phyloP scores from a whole-genome alignment of 352 stramenopile genomes.

The Phytophthora pluvialis region DNA sequence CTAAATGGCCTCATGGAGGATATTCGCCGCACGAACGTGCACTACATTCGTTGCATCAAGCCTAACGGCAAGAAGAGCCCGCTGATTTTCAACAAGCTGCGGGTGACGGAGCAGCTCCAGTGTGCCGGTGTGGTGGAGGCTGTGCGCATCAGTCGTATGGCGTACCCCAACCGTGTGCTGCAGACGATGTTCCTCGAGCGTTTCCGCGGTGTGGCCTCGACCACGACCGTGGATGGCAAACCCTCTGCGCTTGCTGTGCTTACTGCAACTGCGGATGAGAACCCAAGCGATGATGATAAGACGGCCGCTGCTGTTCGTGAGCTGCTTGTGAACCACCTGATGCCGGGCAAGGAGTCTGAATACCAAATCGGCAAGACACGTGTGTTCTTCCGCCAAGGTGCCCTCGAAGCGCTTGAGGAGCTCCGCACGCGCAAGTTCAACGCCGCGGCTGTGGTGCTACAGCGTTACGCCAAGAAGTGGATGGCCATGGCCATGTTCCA shows the following conservation, averaged over 20 bases:
- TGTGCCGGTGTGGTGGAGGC: constrained; percentile 99
- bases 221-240: constrained; percentile 26
- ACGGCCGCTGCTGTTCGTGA: constrained; percentile 53
- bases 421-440: constrained; percentile 82
- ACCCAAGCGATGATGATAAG: constrained; percentile 38
- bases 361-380: constrained; percentile 92
- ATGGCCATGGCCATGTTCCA: constrained; percentile 70
- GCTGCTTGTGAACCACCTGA: constrained; percentile 64
- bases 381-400: constrained; percentile 94
- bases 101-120: constrained; percentile 96
- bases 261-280: constrained; percentile 44
- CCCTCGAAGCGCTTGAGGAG: constrained; percentile 92
- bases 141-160: constrained; percentile 96
- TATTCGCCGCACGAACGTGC: constrained; percentile 95
- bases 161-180: constrained; percentile 97
- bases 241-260: constrained; percentile 44
- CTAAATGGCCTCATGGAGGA: constrained; percentile 94
- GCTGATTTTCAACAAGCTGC: constrained; percentile 86
- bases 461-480: constrained; percentile 87
- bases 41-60: constrained; percentile 99
- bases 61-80: constrained; percentile 96
- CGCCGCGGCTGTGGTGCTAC: constrained; percentile 76
- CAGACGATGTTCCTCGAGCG: constrained; percentile 89
- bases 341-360: constrained; percentile 64
- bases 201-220: constrained; percentile 72